phyloP scores from a whole-genome alignment of 352 stramenopile genomes.

The Globisporangium sylvaticum region DNA sequence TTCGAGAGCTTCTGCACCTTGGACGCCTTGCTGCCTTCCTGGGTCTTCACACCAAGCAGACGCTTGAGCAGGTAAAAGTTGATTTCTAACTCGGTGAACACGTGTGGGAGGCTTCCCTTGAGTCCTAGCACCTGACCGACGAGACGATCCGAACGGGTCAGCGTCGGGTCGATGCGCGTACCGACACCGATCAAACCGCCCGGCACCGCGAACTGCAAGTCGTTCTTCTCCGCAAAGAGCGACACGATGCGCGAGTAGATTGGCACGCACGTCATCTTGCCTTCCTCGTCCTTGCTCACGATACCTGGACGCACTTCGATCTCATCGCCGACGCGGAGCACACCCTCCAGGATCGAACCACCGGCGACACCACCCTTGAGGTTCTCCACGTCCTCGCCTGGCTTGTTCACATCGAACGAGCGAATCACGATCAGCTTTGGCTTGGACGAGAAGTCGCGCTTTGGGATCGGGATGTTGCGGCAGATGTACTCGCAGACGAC shows the following conservation, averaged over 20 bases:
- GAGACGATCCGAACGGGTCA: slow-evolving; percentile 98
- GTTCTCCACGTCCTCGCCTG: slow-evolving; percentile 97
- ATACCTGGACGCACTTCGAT: slow-evolving; percentile 99
- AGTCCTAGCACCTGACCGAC: slow-evolving; percentile 98
- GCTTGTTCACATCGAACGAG: slow-evolving; percentile 99
- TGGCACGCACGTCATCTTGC: slow-evolving; percentile 92
- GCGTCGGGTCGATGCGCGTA: slow-evolving; percentile 98
- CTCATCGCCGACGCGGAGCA: slow-evolving; percentile 97
- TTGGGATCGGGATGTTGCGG: slow-evolving; percentile 98
- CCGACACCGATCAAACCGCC: slow-evolving; percentile 99
- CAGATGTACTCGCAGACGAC: slow-evolving; percentile 99
- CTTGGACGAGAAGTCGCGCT: slow-evolving; percentile 96
- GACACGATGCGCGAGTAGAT: slow-evolving; percentile 95
- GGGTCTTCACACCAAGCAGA: slow-evolving; percentile 98
- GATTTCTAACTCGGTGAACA: slow-evolving; percentile 99
- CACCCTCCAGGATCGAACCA: slow-evolving; percentile 95
- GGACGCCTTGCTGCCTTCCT: slow-evolving; percentile 97
- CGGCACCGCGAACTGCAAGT: slow-evolving; percentile 98
- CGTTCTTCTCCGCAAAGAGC: slow-evolving; percentile 99
- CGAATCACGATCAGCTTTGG: slow-evolving; percentile 99
- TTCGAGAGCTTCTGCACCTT: slow-evolving; percentile 99
- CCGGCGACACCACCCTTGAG: slow-evolving; percentile 92
- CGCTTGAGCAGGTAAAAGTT: slow-evolving; percentile 99
- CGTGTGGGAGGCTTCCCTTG: slow-evolving; percentile 96
- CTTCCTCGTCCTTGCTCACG: slow-evolving; percentile 97